Conservation (phyloP, 208 protist genomes). For the Wallacemonas sp. region DNA sequence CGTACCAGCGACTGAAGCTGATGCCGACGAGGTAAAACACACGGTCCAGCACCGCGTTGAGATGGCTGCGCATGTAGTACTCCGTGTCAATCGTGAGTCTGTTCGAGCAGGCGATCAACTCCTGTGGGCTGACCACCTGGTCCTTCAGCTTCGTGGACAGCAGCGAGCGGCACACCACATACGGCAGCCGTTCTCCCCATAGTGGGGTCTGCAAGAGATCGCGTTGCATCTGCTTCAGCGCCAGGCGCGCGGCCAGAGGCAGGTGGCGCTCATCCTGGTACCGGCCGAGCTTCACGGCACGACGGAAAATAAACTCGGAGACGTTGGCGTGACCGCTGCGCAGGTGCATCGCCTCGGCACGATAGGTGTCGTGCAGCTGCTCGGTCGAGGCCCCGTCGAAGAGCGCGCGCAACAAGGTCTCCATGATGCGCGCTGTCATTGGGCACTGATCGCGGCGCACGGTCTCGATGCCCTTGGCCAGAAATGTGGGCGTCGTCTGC, state of each 20-base stretch:
- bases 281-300: constrained; percentile 70
- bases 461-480: constrained; percentile 98
- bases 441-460: constrained; percentile 99
- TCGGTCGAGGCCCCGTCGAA: constrained; percentile 44
- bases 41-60: constrained; percentile 79
- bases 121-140: constrained; percentile 60
- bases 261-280: constrained; percentile 58
- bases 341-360: constrained; percentile 43
- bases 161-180: constrained; percentile 58
- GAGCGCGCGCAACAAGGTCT: constrained; percentile 46
- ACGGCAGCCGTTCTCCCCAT: constrained; percentile 80
- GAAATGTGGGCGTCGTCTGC: constrained; percentile 95
- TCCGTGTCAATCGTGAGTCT: constrained; percentile 46
- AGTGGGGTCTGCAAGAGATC: constrained; percentile 62
- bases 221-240: constrained; percentile 56
- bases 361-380: constrained; percentile 37
- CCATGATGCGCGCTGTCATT: constrained; percentile 45
- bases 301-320: constrained; percentile 71
- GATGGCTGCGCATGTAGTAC: constrained; percentile 82
- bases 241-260: constrained; percentile 66
- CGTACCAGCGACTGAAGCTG: constrained; percentile 61
- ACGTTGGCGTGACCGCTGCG: constrained; percentile 55
- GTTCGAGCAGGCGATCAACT: constrained; percentile 35
- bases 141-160: constrained; percentile 47
- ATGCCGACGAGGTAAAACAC: constrained; percentile 80